A percentile compares a stretch with the other conserved stretches of the same genome.
These are phyloP conservation scores for Clonostachys chloroleuca DNA, from an alignment of 2,329 filamentous ascomycete genomes.

Conservation along the genomic window DNA sequence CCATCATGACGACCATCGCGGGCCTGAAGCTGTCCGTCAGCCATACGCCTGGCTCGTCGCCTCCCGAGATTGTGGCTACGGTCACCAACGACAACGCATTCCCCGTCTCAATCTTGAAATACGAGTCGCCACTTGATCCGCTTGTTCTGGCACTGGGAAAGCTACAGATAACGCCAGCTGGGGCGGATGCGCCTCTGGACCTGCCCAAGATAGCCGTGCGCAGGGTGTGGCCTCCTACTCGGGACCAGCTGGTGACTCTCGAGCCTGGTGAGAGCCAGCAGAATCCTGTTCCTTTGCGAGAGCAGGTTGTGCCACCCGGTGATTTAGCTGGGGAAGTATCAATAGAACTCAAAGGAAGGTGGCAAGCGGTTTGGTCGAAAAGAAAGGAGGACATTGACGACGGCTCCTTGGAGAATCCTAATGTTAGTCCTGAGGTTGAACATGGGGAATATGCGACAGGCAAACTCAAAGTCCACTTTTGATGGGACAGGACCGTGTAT, in stretches of 20 bases:
- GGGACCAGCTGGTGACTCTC: slow-evolving; percentile 30
- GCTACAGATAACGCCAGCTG: slow-evolving; percentile 28
- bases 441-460: too few species aligned
- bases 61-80: slow-evolving; percentile 26
- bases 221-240: slow-evolving; percentile 32
- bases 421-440: not conserved
- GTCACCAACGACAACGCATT: slow-evolving; percentile 32
- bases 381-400: slow-evolving; percentile 13
- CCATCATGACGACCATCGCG: slow-evolving; percentile 3
- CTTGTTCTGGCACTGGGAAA: slow-evolving; percentile 34
- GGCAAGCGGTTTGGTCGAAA: slow-evolving; percentile 22
- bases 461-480: too few species aligned
- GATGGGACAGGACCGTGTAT: too few species aligned
- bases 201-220: slow-evolving; percentile 28
- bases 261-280: slow-evolving; percentile 25
- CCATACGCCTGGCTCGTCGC: slow-evolving; percentile 19
- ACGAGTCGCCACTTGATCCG: slow-evolving; percentile 39
- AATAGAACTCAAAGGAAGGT: slow-evolving; percentile 28
- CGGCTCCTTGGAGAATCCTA: slow-evolving; percentile 10
- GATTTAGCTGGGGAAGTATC: slow-evolving; percentile 21
- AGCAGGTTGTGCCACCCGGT: slow-evolving; percentile 24
- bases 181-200: slow-evolving; percentile 22
- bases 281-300: slow-evolving; percentile 28
- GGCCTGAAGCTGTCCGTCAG: slow-evolving; percentile 24
- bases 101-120: slow-evolving; percentile 34